These are phyloP conservation scores for Conticribra weissflogii DNA, from an alignment of 108 stramenopile genomes.

Conservation along the genomic window DNA sequence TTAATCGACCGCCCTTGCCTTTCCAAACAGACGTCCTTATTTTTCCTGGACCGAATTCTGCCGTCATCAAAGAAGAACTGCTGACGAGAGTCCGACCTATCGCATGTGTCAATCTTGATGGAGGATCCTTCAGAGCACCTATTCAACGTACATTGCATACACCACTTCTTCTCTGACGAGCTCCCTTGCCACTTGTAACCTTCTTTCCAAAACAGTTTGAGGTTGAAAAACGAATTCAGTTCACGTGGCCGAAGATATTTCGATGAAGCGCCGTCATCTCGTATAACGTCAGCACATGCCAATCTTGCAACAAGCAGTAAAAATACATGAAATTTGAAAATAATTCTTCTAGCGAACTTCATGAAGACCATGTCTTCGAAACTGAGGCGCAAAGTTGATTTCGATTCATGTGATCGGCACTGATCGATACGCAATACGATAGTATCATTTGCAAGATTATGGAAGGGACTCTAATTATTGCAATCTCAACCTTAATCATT, in stretches of 20 bases:
- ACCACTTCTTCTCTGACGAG: slow-evolving; percentile 33
- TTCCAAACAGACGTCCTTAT: slow-evolving; percentile 28
- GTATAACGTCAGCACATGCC: background rate
- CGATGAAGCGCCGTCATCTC: background rate
- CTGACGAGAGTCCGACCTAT: slow-evolving; percentile 28
- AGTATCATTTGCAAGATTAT: too few species aligned
- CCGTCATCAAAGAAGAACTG: slow-evolving; percentile 41
- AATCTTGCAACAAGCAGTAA: background rate
- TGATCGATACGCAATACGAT: too few species aligned
- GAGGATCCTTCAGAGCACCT: slow-evolving; percentile 24
- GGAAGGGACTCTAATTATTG: too few species aligned
- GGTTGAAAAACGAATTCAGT: background rate
- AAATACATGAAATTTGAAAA: background rate
- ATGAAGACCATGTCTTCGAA: too few species aligned
- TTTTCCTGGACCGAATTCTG: slow-evolving; percentile 37
- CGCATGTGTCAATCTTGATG: slow-evolving; percentile 27
- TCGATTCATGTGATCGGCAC: too few species aligned
- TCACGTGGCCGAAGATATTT: background rate
- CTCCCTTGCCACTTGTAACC: slow-evolving; percentile 34
- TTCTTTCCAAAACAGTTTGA: background rate
- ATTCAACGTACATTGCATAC: slow-evolving; percentile 29
- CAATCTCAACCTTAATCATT: too few species aligned
- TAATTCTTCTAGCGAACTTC: background rate
- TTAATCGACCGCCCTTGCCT: slow-evolving; percentile 25
- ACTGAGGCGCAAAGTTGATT: too few species aligned